phyloP scores from a whole-genome alignment of 163 green algal species.

The Prototheca wickerhamii region DNA sequence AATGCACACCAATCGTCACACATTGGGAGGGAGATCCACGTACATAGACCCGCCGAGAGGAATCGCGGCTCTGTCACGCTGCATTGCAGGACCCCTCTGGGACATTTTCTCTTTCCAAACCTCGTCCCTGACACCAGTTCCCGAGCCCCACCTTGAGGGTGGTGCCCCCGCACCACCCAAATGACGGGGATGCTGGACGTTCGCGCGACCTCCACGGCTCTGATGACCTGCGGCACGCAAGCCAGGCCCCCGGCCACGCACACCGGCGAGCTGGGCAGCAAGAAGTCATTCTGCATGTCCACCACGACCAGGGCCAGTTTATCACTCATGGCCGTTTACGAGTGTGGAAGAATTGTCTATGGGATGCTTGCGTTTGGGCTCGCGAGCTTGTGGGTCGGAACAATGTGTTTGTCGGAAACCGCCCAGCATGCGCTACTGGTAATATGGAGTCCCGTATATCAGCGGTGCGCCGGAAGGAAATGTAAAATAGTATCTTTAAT shows the following conservation, averaged over 20 bases:
- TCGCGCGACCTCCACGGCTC: constrained; percentile 36
- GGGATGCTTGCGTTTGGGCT: too few species aligned
- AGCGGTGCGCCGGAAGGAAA: too few species aligned
- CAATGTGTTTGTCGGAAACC: too few species aligned
- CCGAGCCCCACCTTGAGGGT: constrained; percentile 24
- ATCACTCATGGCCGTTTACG: too few species aligned
- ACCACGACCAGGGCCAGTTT: constrained; percentile 31
- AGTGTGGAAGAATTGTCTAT: too few species aligned
- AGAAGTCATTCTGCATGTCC: constrained; percentile 64
- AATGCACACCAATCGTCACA: not conserved
- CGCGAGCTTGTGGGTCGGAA: too few species aligned
- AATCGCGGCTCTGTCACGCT: not conserved
- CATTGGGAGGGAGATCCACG: too few species aligned
- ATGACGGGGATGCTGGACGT: constrained; percentile 31
- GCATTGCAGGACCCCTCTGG: constrained; percentile 1
- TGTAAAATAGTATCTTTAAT: too few species aligned
- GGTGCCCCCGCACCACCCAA: constrained; percentile 59
- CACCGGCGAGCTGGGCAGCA: constrained; percentile 31
- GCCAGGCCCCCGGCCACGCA: constrained; percentile 44
- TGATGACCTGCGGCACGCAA: constrained; percentile 37
- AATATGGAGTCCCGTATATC: too few species aligned
- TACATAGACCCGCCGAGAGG: not conserved
- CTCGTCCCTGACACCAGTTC: not conserved
- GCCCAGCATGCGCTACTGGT: too few species aligned
- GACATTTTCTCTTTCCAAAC: not conserved